These are phyloP conservation scores for Hyparrhenia diplandra DNA, from an alignment of 176 grass and related monocot species.

Conservation along the genomic window DNA sequence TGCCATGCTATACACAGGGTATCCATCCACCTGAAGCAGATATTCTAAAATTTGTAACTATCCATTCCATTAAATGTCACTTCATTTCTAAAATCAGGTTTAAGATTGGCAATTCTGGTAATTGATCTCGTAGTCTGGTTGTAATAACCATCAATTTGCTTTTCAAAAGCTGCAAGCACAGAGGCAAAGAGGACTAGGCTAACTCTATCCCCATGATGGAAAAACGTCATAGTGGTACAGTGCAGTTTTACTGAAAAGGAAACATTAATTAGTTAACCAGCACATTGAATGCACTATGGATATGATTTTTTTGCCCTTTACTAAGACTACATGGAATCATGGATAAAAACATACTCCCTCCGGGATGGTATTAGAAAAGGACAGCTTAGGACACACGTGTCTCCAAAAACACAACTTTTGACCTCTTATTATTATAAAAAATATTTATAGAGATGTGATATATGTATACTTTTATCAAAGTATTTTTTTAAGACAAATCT, in stretches of 20 bases:
- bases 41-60: background rate
- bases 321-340: background rate
- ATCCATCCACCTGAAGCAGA: slow-evolving; percentile 77
- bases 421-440: too few species aligned
- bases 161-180: background rate
- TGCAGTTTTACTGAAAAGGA: background rate
- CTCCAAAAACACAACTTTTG: too few species aligned
- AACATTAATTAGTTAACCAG: background rate
- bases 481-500: too few species aligned
- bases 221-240: background rate
- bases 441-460: too few species aligned
- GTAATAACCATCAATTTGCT: too few species aligned
- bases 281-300: slow-evolving; percentile 2
- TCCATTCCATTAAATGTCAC: background rate
- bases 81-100: slow-evolving; percentile 15
- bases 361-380: too few species aligned
- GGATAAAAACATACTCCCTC: background rate
- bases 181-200: background rate
- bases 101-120: background rate
- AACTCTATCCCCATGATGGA: background rate
- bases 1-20: slow-evolving; percentile 96
- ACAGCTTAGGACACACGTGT: too few species aligned
- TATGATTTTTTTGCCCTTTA: background rate
- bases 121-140: background rate
- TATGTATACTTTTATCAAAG: too few species aligned